A percentile compares a stretch with the other conserved stretches of the same genome.
These are phyloP conservation scores for Phylloporus sp. DNA, from an alignment of 1,284 basidiomycete species.

Conservation along the genomic window DNA sequence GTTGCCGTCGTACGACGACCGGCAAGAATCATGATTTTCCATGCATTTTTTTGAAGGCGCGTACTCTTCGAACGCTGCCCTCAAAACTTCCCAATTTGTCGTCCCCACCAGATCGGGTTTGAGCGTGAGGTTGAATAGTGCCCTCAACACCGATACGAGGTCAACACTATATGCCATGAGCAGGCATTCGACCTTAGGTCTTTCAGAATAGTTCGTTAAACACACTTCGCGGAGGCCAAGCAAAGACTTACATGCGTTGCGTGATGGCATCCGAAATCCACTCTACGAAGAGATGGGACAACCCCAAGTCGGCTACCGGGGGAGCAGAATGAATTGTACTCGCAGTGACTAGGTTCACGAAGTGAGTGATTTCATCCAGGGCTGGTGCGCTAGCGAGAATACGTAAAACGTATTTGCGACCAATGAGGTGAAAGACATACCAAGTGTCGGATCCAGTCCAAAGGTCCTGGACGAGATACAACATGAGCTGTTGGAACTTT, in stretches of 20 bases:
- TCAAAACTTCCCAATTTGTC: slow-evolving; percentile 13
- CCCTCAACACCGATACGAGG: slow-evolving; percentile 11
- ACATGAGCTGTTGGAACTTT: slow-evolving; percentile 12
- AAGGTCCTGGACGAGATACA: slow-evolving; percentile 14
- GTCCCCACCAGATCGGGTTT: slow-evolving; percentile 9
- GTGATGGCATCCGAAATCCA: slow-evolving; percentile 6
- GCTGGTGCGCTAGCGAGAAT: background rate
- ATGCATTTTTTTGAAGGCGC: slow-evolving; percentile 6
- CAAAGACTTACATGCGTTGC: background rate
- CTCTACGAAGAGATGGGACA: slow-evolving; percentile 11
- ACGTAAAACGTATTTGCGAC: background rate
- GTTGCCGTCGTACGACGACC: background rate
- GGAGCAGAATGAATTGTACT: slow-evolving; percentile 5
- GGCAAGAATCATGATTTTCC: slow-evolving; percentile 1
- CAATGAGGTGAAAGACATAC: background rate
- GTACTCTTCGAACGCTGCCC: slow-evolving; percentile 11
- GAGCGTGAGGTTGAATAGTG: slow-evolving; percentile 13
- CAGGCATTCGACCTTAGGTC: slow-evolving; percentile 16
- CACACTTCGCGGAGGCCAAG: background rate
- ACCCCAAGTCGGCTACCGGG: slow-evolving; percentile 12
- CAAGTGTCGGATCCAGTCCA: background rate
- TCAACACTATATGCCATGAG: slow-evolving; percentile 15
- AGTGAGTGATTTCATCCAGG: slow-evolving; percentile 8
- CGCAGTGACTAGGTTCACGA: slow-evolving; percentile 8
- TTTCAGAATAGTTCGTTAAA: background rate